Evolutionary conservation across 768 basidiomycete genomes (phyloP).

Genomic region (Tylopilus rubrobrunneus): DNA sequence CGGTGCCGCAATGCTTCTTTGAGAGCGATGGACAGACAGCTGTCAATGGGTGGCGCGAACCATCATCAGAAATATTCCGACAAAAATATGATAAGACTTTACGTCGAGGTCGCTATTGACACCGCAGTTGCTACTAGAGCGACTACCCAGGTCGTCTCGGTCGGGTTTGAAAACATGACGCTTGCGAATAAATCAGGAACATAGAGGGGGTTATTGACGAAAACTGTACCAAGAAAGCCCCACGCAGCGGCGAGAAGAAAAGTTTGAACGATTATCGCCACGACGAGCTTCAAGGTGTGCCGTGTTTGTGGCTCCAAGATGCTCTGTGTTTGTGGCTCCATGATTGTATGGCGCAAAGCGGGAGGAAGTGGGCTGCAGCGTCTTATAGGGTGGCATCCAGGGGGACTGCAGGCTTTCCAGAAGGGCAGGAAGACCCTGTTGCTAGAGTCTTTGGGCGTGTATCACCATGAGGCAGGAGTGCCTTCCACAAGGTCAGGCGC

Average conservation of each 20-base stretch:
- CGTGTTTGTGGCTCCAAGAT: not conserved
- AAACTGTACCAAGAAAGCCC: not conserved
- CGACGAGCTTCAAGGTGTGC: not conserved
- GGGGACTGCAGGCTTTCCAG: not conserved
- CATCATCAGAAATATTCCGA: not conserved
- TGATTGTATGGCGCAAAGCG: not conserved
- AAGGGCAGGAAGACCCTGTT: no score
- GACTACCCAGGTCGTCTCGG: not conserved
- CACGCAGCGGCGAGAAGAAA: not conserved
- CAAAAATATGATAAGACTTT: not conserved
- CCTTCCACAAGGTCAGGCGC: not conserved
- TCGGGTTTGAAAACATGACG: not conserved
- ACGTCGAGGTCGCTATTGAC: not conserved
- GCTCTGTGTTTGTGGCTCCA: no score
- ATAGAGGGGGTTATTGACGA: not conserved
- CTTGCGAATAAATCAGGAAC: not conserved
- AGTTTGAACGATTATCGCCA: not conserved
- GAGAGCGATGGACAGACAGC: slow-evolving; percentile 7
- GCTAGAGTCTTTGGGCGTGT: not conserved
- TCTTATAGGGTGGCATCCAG: not conserved
- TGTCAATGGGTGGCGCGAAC: not conserved
- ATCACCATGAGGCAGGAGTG: not conserved
- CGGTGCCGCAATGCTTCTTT: slow-evolving; percentile 17
- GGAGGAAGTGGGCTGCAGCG: not conserved
- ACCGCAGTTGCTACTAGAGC: not conserved